A percentile compares a stretch with the other conserved stretches of the same genome.
phyloP scores from a whole-genome alignment of 1,284 basidiomycete genomes.

The Anthracocystis panici-leucophaei region DNA sequence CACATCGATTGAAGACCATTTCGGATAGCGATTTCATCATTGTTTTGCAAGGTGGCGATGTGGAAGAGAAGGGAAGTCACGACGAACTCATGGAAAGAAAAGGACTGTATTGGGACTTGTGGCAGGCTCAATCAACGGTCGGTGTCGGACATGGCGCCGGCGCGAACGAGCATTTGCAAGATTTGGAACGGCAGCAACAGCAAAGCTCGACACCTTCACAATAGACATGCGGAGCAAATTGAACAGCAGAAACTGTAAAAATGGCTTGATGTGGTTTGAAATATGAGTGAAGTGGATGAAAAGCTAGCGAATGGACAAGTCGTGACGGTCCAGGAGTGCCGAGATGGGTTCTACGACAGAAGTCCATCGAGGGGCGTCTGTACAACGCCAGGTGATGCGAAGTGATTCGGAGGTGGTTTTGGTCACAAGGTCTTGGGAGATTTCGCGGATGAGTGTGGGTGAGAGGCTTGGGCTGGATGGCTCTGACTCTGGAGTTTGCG shows the following conservation, averaged over 20 bases:
- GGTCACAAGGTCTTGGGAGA: conserved; percentile 32
- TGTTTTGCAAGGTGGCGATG: conserved; percentile 59
- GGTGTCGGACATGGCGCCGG: conserved; percentile 56
- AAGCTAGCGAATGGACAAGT: conserved; percentile 22
- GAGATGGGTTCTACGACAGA: conserved; percentile 25
- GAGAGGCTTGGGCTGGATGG: background rate
- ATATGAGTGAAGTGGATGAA: conserved; percentile 1
- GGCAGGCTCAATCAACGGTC: conserved; percentile 55
- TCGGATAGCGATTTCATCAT: conserved; percentile 77
- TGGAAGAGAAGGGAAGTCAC: conserved; percentile 63
- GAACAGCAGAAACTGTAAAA: background rate
- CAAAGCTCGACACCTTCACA: background rate
- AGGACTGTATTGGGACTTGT: conserved; percentile 65
- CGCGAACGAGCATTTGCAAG: conserved; percentile 42
- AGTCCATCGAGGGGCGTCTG: conserved; percentile 12
- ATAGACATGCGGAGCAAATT: background rate
- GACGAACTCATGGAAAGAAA: conserved; percentile 48
- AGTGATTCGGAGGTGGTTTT: conserved; percentile 26
- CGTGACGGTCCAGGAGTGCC: conserved; percentile 25
- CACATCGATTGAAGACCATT: conserved; percentile 82
- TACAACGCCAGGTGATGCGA: conserved; percentile 22
- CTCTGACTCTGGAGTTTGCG: no score
- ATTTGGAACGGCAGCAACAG: conserved; percentile 25
- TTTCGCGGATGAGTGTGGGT: conserved; percentile 27
- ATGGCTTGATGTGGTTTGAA: background rate